phyloP scores from a whole-genome alignment of 2,329 filamentous ascomycete species.

The Incumbomyces lentus region DNA sequence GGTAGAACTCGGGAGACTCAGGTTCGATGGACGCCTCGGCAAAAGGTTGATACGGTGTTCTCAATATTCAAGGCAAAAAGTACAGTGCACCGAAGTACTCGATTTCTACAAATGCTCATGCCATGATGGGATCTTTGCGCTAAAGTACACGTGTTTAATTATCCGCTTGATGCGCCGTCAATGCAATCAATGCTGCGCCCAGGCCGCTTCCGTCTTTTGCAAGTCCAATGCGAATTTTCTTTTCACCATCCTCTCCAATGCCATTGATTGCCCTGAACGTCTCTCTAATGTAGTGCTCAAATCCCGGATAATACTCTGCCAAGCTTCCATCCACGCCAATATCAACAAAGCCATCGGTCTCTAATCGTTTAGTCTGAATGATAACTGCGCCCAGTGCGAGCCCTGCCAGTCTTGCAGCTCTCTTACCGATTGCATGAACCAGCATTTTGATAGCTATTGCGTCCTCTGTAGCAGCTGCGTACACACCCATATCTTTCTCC shows the following conservation, averaged over 20 bases:
- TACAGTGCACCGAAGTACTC: too few relatives aligned
- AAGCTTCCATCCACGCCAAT: constrained; percentile 90
- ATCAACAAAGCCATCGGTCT: constrained; percentile 62
- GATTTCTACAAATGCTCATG: too few relatives aligned
- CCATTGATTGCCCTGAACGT: constrained; percentile 65
- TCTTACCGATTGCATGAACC: constrained; percentile 72
- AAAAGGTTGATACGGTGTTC: too few relatives aligned
- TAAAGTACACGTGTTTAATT: not conserved
- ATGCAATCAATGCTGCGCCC: constrained; percentile 88
- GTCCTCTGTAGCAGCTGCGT: constrained; percentile 68
- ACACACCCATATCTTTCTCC: constrained; percentile 64
- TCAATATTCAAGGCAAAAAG: too few relatives aligned
- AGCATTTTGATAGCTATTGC: constrained; percentile 79
- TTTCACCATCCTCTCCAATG: constrained; percentile 66
- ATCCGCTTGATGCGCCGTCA: constrained; percentile 60
- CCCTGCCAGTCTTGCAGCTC: constrained; percentile 77
- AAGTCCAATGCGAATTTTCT: constrained; percentile 84
- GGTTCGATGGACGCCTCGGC: too few relatives aligned
- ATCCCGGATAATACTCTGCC: constrained; percentile 91
- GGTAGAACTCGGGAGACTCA: too few relatives aligned
- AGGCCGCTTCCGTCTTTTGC: constrained; percentile 94
- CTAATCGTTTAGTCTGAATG: constrained; percentile 65
- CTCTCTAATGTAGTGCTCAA: constrained; percentile 78
- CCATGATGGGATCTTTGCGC: too few relatives aligned
- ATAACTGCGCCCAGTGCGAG: constrained; percentile 80